phyloP scores from a whole-genome alignment of 306 rosid species.

The Malus fusca region DNA sequence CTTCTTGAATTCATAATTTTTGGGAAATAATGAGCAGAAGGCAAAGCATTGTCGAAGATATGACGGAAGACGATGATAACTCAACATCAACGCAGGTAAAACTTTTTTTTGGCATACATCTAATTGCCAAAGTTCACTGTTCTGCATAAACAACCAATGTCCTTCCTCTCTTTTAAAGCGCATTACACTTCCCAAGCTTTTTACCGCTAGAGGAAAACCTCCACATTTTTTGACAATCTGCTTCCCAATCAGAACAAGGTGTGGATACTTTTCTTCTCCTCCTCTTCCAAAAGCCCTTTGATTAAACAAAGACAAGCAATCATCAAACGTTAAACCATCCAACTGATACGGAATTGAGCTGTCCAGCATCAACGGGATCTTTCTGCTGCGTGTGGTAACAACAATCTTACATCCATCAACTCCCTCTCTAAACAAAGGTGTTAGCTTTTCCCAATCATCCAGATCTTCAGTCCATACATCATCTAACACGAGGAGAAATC shows the following conservation, averaged over 20 bases:
- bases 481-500: not conserved
- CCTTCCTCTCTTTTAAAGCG: not conserved
- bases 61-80: not conserved
- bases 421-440: not conserved
- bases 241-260: not conserved
- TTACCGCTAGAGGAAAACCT: conserved; percentile 16
- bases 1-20: not conserved
- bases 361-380: not conserved
- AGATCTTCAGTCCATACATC: conserved; percentile 12
- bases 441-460: conserved; percentile 5
- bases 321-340: not conserved
- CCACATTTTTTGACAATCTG: conserved; percentile 6
- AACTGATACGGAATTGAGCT: not conserved
- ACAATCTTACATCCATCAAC: conserved; percentile 11
- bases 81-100: conserved; percentile 9
- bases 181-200: conserved; percentile 6
- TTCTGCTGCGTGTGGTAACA: not conserved
- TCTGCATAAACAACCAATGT: conserved; percentile 1
- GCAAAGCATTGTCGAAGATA: conserved; percentile 8
- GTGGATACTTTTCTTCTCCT: not conserved
- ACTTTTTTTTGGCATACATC: not conserved
- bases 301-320: conserved; percentile 3
- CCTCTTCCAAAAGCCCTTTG: not conserved
- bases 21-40: conserved; percentile 6
- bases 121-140: conserved; percentile 6